phyloP scores from a whole-genome alignment of 2,329 filamentous ascomycete genomes.

The Dothistroma septosporum region DNA sequence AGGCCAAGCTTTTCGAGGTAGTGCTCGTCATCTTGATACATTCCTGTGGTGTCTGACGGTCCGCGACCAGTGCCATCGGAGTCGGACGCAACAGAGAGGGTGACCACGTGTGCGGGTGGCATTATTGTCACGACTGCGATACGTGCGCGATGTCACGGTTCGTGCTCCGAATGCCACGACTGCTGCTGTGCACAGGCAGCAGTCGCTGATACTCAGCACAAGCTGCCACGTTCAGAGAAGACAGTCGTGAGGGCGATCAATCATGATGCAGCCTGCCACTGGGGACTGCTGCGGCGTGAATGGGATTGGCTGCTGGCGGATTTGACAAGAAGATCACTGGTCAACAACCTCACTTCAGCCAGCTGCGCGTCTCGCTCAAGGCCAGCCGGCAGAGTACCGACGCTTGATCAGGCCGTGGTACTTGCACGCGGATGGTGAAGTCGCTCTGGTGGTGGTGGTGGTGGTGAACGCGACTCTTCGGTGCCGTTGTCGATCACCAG shows the following conservation, averaged over 20 bases:
- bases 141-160: too few species aligned
- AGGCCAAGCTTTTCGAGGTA: slow-evolving; percentile 27
- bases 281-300: too few species aligned
- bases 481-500: neutral
- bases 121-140: neutral
- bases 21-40: slow-evolving; percentile 26
- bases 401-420: neutral
- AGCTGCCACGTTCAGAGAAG: too few species aligned
- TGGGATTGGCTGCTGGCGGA: neutral
- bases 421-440: too few species aligned
- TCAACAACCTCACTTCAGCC: neutral
- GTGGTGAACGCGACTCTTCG: too few species aligned
- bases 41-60: neutral
- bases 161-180: too few species aligned
- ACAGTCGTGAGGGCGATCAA: too few species aligned
- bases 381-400: neutral
- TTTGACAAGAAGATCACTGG: neutral
- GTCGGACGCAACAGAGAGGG: slow-evolving; percentile 9
- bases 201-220: too few species aligned
- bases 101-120: neutral
- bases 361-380: neutral
- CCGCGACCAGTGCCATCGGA: slow-evolving; percentile 16
- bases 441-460: too few species aligned
- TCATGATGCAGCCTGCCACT: too few species aligned
- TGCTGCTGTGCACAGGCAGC: too few species aligned